phyloP scores from a whole-genome alignment of 176 grass and related monocot species.

The Bromus sterilis region DNA sequence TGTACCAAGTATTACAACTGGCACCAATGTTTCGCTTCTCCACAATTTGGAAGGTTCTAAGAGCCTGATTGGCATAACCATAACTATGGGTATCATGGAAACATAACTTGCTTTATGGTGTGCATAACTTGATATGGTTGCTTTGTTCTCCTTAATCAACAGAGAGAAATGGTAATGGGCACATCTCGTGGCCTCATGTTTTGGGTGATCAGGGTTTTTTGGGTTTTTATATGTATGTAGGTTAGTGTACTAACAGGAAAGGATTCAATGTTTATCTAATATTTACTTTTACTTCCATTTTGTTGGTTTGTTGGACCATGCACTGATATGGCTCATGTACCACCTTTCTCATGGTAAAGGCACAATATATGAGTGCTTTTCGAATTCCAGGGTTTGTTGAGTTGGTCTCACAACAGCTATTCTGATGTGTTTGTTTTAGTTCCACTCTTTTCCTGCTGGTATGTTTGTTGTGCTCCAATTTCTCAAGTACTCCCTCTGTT shows the following conservation, averaged over 20 bases:
- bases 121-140: neutral
- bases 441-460: neutral
- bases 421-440: neutral
- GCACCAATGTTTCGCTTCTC: neutral
- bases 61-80: neutral
- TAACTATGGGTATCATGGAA: neutral
- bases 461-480: neutral
- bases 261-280: neutral
- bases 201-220: neutral
- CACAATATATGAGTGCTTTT: neutral
- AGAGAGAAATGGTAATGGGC: neutral
- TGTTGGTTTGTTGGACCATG: constrained; percentile 1
- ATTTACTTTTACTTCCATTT: neutral
- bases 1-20: neutral
- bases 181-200: neutral
- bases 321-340: neutral
- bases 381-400: neutral
- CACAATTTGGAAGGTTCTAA: neutral
- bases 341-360: constrained; percentile 1
- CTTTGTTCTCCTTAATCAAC: neutral
- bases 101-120: neutral
- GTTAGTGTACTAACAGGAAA: neutral
- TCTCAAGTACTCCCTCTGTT: too few species aligned
- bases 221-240: neutral
- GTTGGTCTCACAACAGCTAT: neutral